Conservation (phyloP, 768 basidiomycete species). For the Boletus rubropictus region DNA sequence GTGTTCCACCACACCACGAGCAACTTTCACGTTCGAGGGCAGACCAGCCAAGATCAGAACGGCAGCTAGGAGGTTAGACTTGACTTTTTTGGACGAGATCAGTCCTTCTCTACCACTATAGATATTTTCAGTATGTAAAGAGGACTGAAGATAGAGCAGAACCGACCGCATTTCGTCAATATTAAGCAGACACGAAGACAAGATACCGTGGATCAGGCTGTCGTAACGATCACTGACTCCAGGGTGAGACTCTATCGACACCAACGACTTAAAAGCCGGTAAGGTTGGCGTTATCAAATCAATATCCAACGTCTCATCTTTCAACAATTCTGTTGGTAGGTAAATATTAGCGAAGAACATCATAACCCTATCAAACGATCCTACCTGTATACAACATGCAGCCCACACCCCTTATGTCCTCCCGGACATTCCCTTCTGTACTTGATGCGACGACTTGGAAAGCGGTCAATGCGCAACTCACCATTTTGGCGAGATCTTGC, state of each 20-base stretch:
- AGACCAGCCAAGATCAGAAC: constrained; percentile 82
- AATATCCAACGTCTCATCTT: constrained; percentile 75
- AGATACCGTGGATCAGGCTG: constrained; percentile 64
- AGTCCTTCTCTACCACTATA: constrained; percentile 72
- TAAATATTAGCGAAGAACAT: neutral
- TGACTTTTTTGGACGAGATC: constrained; percentile 76
- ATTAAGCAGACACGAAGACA: constrained; percentile 82
- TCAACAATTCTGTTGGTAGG: constrained; percentile 57
- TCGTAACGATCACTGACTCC: constrained; percentile 49
- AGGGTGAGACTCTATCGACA: constrained; percentile 44
- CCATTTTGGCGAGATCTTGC: constrained; percentile 56
- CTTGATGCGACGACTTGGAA: constrained; percentile 55
- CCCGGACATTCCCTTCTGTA: constrained; percentile 50
- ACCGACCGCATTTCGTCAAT: constrained; percentile 88
- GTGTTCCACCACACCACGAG: constrained; percentile 74
- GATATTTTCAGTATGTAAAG: constrained; percentile 3
- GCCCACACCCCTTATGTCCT: constrained; percentile 75
- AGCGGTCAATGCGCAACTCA: constrained; percentile 56
- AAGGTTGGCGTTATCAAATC: constrained; percentile 80
- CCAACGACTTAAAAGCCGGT: constrained; percentile 69
- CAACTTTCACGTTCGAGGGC: constrained; percentile 59
- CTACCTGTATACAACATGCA: constrained; percentile 75
- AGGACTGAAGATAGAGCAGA: constrained; percentile 2
- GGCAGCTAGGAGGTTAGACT: constrained; percentile 81
- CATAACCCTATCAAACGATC: neutral